A percentile compares a stretch with the other conserved stretches of the same genome.
These are phyloP conservation scores for Mycena epipterygia DNA, from an alignment of 768 basidiomycete genomes.

Conservation along the genomic window DNA sequence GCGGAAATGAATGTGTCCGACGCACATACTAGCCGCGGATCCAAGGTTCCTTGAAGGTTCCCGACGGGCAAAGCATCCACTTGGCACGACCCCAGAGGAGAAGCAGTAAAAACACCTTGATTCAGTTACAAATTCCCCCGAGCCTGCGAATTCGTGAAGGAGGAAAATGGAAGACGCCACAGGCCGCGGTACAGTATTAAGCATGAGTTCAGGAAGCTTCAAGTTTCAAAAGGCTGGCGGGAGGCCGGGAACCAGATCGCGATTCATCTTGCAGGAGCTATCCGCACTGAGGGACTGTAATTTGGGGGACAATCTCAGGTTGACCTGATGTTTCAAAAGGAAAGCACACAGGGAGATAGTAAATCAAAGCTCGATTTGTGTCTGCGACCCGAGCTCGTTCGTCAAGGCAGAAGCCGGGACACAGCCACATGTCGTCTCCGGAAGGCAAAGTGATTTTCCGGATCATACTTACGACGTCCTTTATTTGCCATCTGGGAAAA, in stretches of 20 bases:
- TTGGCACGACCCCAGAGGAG: conserved; percentile 1
- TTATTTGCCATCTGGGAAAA: not conserved
- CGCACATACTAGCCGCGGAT: conserved; percentile 1
- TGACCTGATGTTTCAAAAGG: no score
- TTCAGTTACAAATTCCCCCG: not conserved
- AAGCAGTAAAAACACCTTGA: not conserved
- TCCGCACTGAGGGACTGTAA: no score
- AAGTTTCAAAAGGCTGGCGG: no score
- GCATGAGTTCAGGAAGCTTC: no score
- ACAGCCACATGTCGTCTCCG: conserved; percentile 10
- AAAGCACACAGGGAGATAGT: no score
- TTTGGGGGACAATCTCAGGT: no score
- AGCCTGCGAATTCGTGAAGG: not conserved
- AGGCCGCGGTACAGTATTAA: no score
- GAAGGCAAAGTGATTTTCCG: not conserved
- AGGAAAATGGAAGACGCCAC: not conserved
- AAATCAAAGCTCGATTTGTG: no score
- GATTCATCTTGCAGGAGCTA: no score
- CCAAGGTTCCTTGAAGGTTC: not conserved
- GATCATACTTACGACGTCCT: not conserved
- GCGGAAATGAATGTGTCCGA: not conserved
- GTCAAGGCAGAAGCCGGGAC: not conserved
- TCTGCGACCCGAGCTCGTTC: no score
- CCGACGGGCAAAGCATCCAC: not conserved
- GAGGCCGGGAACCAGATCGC: no score